Evolutionary conservation across 164 flowering plant species (phyloP).

Genomic region (Euptelea pleiosperma): DNA sequence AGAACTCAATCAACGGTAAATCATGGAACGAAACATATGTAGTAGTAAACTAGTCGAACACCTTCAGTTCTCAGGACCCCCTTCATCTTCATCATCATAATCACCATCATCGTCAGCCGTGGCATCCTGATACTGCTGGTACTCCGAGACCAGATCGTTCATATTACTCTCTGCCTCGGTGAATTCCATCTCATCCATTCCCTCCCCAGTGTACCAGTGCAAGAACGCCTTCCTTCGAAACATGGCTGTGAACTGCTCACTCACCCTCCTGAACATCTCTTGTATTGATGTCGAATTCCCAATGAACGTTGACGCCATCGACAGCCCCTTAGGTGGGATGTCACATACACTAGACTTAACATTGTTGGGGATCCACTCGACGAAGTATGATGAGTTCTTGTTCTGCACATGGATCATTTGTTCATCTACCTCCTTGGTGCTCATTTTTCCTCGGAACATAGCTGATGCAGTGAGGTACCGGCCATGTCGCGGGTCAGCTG

Average conservation of each 20-base stretch:
- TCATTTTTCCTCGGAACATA: constrained; percentile 14
- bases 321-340: constrained; percentile 10
- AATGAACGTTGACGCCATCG: constrained; percentile 14
- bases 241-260: constrained; percentile 18
- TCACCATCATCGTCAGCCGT: constrained; percentile 8
- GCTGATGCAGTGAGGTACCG: constrained; percentile 15
- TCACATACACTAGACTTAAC: constrained; percentile 16
- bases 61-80: constrained; percentile 8
- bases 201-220: constrained; percentile 12
- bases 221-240: constrained; percentile 16
- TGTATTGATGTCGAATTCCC: constrained; percentile 15
- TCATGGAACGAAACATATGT: constrained; percentile 7
- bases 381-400: constrained; percentile 17
- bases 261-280: constrained; percentile 16
- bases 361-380: constrained; percentile 14
- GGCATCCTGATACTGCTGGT: constrained; percentile 11
- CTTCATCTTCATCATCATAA: constrained; percentile 1
- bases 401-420: constrained; percentile 14
- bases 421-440: constrained; percentile 10
- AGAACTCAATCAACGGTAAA: constrained; percentile 1
- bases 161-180: constrained; percentile 8
- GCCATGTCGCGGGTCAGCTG: constrained; percentile 24
- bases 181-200: constrained; percentile 10
- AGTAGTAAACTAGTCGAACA: constrained; percentile 2
- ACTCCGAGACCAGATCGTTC: constrained; percentile 12